phyloP scores from a whole-genome alignment of 805 yeast species.

The Suhomyces xylopsoci region DNA sequence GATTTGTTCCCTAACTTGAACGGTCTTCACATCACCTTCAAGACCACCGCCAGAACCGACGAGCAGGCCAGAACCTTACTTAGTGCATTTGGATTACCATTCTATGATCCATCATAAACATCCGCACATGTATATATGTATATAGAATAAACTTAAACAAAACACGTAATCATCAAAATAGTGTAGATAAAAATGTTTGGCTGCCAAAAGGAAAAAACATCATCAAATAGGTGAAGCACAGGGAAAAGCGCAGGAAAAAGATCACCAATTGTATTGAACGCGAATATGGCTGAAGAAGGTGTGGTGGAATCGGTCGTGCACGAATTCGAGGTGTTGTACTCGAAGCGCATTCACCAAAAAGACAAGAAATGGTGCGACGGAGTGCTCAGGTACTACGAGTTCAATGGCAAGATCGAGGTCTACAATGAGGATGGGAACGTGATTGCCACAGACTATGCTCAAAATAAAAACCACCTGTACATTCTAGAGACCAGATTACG shows the following conservation, averaged over 20 bases:
- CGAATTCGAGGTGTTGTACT: conserved; percentile 46
- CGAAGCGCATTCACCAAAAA: conserved; percentile 44
- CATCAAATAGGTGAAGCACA: background rate
- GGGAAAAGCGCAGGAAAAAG: background rate
- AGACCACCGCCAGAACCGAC: conserved; percentile 88
- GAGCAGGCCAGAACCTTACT: conserved; percentile 82
- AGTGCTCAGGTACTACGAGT: conserved; percentile 40
- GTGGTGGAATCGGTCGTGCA: conserved; percentile 35
- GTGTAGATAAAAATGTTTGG: background rate
- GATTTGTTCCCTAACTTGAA: conserved; percentile 85
- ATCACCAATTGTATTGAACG: background rate
- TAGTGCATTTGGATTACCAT: conserved; percentile 81
- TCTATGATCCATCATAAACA: conserved; percentile 32
- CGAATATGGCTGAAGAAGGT: background rate
- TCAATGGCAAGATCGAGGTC: conserved; percentile 48
- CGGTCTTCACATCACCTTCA: conserved; percentile 81
- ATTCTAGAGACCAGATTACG: conserved; percentile 11
- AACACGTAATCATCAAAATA: background rate
- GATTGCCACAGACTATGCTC: conserved; percentile 32
- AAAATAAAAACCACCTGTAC: conserved; percentile 16
- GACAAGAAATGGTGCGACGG: conserved; percentile 56
- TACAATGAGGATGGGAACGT: conserved; percentile 33
- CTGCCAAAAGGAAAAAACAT: background rate
- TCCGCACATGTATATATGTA: background rate
- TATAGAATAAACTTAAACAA: background rate